Evolutionary conservation across 2,329 filamentous ascomycete genomes (phyloP), one percentile per base, ranked within the genome.

Genomic region (Ascochyta lentis): DNA sequence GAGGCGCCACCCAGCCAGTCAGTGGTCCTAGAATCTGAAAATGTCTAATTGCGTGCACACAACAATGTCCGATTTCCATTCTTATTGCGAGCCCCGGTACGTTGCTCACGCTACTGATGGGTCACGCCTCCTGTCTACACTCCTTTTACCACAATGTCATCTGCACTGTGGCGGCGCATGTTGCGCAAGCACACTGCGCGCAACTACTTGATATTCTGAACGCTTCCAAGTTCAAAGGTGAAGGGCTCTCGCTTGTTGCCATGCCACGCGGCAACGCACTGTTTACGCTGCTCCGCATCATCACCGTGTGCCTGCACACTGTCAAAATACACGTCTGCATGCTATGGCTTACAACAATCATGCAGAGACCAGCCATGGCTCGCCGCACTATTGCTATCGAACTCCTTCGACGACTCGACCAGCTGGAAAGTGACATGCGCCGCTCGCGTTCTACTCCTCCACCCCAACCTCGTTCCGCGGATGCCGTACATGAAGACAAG

Each of bases 331-430:
- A 52, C 29, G 10, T 52, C 26, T 49, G 27, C 34, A 57, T 52
- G 49, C 23, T 52, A 44, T 52, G 48, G 49, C 54, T 57, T 33
- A 56, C 48, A 45, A 34, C 35, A 26, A 31, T 55, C 19, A 65
- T 66, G 66, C 61, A 60, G 19, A 51, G 40, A 27, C 54, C 55
- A 15, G 56, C 47, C n/a, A 12, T 58, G 16, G 54, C 57, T 47
- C 49, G 50, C 33, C 59, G 44, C 37, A 43, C 56, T 15, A 39
- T 59, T 42, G 57, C 51, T n/a, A 59, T 55, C 47, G 60, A 61
- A 51, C 16, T 59, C 9, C 46, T 65, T 23, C 57, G 51, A 24
- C 51, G 55, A 16, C 50, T 50, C 12, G 53, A 57, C 13, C 54
- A 57, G 33, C 43, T 40, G n/a, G 48, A 56, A 16, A 27, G 10